A percentile compares a stretch with the other conserved stretches of the same genome.
These are phyloP conservation scores for Citeromyces siamensis DNA, from an alignment of 1,139 yeast genomes.

Conservation along the genomic window DNA sequence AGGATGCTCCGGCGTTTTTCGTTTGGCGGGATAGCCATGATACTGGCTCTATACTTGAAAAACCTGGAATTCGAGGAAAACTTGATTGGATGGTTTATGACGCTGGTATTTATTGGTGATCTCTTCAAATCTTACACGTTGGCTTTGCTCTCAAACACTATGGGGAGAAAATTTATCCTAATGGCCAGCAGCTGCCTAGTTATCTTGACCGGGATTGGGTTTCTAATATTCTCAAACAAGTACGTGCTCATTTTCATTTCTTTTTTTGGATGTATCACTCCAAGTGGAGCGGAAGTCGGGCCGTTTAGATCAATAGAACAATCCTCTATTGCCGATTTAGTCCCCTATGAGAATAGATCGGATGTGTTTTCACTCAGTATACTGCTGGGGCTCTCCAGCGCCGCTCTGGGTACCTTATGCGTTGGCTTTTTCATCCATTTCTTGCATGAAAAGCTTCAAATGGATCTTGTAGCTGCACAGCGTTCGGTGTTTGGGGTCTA, in stretches of 20 bases:
- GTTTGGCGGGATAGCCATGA: constrained; percentile 29
- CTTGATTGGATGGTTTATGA: constrained; percentile 26
- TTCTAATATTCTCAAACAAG: constrained; percentile 15
- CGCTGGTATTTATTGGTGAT: constrained; percentile 27
- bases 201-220: constrained; percentile 22
- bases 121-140: constrained; percentile 22
- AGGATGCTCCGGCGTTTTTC: constrained; percentile 13
- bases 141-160: constrained; percentile 22
- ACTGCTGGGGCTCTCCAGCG: constrained; percentile 24
- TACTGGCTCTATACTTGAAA: constrained; percentile 25
- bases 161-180: constrained; percentile 24
- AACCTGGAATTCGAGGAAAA: constrained; percentile 21
- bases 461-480: constrained; percentile 19
- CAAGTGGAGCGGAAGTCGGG: constrained; percentile 32
- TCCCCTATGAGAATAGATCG: constrained; percentile 20
- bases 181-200: constrained; percentile 19
- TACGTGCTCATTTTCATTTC: constrained; percentile 16
- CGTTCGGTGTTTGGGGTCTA: constrained; percentile 20
- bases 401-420: constrained; percentile 24
- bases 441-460: constrained; percentile 13
- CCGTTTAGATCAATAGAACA: constrained; percentile 31
- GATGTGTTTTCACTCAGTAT: constrained; percentile 32
- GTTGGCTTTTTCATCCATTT: constrained; percentile 22
- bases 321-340: constrained; percentile 25
- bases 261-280: constrained; percentile 27